phyloP scores from a whole-genome alignment of 2,329 filamentous ascomycete genomes.

The Aspergillus quadrilineatus region DNA sequence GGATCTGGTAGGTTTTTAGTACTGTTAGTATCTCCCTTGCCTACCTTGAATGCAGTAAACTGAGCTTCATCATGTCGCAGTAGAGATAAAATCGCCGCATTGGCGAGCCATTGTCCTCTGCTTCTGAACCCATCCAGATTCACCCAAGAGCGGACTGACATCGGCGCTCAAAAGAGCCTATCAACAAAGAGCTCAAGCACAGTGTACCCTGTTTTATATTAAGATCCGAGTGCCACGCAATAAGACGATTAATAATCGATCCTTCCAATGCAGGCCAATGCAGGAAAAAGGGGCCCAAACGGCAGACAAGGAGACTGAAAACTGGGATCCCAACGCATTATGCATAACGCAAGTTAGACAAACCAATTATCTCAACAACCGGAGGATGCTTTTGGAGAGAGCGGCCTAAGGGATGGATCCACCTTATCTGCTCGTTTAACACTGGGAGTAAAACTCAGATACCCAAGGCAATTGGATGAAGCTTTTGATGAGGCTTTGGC shows the following conservation, averaged over 20 bases:
- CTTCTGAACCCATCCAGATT: too few species aligned
- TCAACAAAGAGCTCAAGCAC: background rate
- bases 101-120: too few species aligned
- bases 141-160: too few species aligned
- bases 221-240: background rate
- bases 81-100: too few species aligned
- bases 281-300: background rate
- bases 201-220: background rate
- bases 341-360: background rate
- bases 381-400: background rate
- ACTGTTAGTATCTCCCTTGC: too few species aligned
- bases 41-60: too few species aligned
- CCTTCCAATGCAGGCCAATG: background rate
- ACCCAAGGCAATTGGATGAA: constrained; percentile 3
- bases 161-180: background rate
- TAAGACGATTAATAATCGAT: background rate
- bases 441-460: background rate
- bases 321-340: background rate
- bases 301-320: background rate
- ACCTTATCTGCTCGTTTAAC: background rate
- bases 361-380: background rate
- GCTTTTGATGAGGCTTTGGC: constrained; percentile 4
- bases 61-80: too few species aligned
- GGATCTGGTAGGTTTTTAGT: too few species aligned
- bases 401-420: background rate